These are phyloP conservation scores for Neurospora pannonica DNA, from an alignment of 495 filamentous ascomycete genomes.

Conservation along the genomic window DNA sequence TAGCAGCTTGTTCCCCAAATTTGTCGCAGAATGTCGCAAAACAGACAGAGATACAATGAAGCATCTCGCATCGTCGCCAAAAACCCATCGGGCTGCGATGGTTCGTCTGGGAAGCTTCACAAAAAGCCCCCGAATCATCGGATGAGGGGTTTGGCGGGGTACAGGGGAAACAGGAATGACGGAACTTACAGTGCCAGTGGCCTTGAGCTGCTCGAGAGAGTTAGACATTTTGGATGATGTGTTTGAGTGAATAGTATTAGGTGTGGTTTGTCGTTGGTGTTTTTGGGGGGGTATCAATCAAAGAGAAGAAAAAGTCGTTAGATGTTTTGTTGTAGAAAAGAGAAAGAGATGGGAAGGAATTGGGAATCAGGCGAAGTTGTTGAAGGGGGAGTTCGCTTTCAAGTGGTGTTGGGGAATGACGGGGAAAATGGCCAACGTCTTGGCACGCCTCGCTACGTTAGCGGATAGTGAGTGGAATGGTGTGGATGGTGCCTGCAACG, in stretches of 20 bases:
- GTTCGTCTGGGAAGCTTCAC: conserved; percentile 4
- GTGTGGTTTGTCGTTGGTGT: background rate
- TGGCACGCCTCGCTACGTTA: background rate
- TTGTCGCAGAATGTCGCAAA: background rate
- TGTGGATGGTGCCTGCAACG: background rate
- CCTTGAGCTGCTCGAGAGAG: conserved; percentile 94
- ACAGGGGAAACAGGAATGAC: background rate
- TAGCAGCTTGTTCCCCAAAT: conserved; percentile 11
- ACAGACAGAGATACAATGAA: background rate
- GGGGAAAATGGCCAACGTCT: background rate
- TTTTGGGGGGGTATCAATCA: background rate
- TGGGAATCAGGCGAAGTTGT: background rate
- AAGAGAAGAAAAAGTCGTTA: background rate
- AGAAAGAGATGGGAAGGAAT: background rate
- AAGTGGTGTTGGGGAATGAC: background rate
- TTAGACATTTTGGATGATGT: conserved; percentile 52
- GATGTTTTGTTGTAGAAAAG: background rate
- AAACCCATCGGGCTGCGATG: background rate
- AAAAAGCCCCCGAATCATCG: background rate
- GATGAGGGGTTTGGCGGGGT: conserved; percentile 32
- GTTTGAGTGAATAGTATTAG: background rate
- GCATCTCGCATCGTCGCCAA: background rate
- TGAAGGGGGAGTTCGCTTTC: background rate
- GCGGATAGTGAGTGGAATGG: background rate
- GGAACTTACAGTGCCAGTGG: conserved; percentile 79